Evolutionary conservation across 345 rosid genomes (phyloP), one percentile per base, ranked within the genome.

Genomic region (Murraya koenigii): DNA sequence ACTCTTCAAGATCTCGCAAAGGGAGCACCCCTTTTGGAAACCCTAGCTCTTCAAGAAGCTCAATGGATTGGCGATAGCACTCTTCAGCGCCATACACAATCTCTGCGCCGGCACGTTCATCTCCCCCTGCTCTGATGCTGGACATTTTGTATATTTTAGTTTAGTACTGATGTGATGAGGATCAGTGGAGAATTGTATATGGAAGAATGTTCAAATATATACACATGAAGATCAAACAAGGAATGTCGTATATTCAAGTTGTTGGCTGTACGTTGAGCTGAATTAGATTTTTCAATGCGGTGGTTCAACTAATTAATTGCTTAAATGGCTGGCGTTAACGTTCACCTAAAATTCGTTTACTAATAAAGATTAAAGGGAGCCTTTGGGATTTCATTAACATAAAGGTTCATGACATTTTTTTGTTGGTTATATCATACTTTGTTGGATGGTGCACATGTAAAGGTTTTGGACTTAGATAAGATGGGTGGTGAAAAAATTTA

Each of bases 1-100:
- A 95, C 79, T 95, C 98, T 64, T 77, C 98, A 10, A 95, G 88
- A 85, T 95, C 93, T 84, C 86, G 79, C 72, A 95, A 79, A 0
- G 98, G 98, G 35, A 95, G 91, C 54, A 93, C 97, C 1, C 97
- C 99, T 72, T 87, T 87, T 6, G 98, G 99, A 79, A 95, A 93
- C 69, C 99, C 99, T 52, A 95, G 84, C 75, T 93, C 97, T 65
- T 89, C 84, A 0, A 95, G 92, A 35, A 95, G 91, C 80, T 92
- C 90, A 13, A 91, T 8, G 2, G 99, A 93, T 63, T 87, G 84
- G 39, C 83, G 72, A 75, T 86, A 75, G 80, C 99, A 95, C 22
- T 89, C 90, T 55, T 91, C 98, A 0, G 89, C 65, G 1, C 98
- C 99, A 4, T 89, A 78, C 72, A 86, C 97, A 5, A 91, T 79